These are phyloP conservation scores for Trichosporon inkin DNA, from an alignment of 1,284 basidiomycete genomes.

Conservation along the genomic window DNA sequence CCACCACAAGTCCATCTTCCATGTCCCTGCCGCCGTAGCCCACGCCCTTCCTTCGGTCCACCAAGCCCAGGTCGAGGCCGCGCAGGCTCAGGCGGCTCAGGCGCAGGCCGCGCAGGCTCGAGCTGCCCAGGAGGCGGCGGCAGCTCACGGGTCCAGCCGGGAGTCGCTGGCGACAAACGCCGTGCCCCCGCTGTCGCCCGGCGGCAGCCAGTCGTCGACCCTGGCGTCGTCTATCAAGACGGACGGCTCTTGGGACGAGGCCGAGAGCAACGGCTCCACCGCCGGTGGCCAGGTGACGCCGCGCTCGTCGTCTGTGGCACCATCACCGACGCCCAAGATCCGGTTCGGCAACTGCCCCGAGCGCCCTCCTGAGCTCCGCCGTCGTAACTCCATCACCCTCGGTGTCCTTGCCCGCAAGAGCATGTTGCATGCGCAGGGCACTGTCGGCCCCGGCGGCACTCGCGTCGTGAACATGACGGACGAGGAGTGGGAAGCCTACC, in stretches of 20 bases:
- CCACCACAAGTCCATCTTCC: background rate
- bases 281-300: constrained; percentile 9
- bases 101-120: background rate
- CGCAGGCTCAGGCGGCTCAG: no score
- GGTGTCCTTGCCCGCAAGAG: constrained; percentile 44
- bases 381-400: constrained; percentile 45
- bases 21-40: background rate
- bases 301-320: constrained; percentile 11
- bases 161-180: background rate
- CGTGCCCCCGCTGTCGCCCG: background rate
- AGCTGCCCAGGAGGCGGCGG: background rate
- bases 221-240: background rate
- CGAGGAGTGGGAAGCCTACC: constrained; percentile 47
- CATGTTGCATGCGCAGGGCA: constrained; percentile 38
- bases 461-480: constrained; percentile 43
- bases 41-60: constrained; percentile 2
- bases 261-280: background rate
- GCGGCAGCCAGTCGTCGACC: constrained; percentile 5
- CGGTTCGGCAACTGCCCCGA: constrained; percentile 22
- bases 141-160: background rate
- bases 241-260: background rate
- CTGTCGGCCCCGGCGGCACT: constrained; percentile 8
- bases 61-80: background rate
- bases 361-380: constrained; percentile 39
- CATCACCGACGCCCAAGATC: constrained; percentile 14